A percentile compares a stretch with the other conserved stretches of the same genome.
Evolutionary conservation across 345 rosid genomes (phyloP).

Genomic region (Hibiscus trionum): DNA sequence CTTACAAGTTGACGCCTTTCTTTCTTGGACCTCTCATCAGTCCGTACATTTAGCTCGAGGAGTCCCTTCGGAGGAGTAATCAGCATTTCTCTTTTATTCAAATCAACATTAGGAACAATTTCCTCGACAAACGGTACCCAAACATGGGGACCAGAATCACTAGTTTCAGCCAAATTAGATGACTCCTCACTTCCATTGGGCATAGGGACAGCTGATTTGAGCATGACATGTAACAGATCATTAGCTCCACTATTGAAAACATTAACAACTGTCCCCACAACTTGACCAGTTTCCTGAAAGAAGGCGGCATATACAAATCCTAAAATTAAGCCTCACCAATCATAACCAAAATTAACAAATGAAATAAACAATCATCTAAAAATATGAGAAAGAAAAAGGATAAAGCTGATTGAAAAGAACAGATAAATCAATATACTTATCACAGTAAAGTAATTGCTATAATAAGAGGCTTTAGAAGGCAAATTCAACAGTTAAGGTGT

Average conservation of each 20-base stretch:
- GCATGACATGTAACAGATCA: constrained; percentile 76
- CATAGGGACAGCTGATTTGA: constrained; percentile 30
- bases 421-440: not conserved
- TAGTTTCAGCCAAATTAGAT: constrained; percentile 23
- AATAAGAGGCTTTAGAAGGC: not conserved
- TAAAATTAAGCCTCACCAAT: not conserved
- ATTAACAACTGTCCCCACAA: constrained; percentile 71
- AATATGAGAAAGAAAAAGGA: not conserved
- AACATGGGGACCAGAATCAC: constrained; percentile 40
- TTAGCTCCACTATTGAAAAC: constrained; percentile 67
- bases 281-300: constrained; percentile 64
- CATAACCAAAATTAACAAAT: not conserved
- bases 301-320: not conserved
- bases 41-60: constrained; percentile 62
- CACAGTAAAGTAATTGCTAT: not conserved
- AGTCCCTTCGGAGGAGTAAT: constrained; percentile 91
- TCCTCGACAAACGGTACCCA: constrained; percentile 89
- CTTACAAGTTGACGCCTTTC: constrained; percentile 95
- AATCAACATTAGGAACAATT: constrained; percentile 80
- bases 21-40: constrained; percentile 73
- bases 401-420: not conserved
- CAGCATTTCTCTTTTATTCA: constrained; percentile 55
- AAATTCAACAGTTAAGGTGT: not conserved
- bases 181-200: constrained; percentile 33
- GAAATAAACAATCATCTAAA: not conserved